Percentiles rank a stretch among this genome's conserved stretches.
Evolutionary conservation across 345 rosid species (phyloP).

Genomic region (Euclidium syriacum): DNA sequence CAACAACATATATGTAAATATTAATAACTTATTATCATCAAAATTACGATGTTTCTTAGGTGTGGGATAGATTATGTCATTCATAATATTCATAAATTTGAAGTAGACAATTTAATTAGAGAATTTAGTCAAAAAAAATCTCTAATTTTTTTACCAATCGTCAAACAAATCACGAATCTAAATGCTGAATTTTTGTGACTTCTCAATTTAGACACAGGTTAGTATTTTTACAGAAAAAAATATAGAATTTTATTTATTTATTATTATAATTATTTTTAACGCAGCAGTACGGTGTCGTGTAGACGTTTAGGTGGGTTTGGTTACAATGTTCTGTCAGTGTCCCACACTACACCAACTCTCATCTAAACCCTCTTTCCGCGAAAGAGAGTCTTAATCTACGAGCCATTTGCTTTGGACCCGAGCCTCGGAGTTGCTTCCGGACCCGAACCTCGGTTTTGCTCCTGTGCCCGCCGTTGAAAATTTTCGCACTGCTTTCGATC

Average conservation of each 20-base stretch:
- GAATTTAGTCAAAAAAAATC: no score
- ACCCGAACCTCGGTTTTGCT: slow-evolving; percentile 38
- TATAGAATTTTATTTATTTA: no score
- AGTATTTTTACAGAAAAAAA: not conserved
- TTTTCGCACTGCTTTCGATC: slow-evolving; percentile 42
- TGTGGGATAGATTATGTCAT: no score
- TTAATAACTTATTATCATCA: no score
- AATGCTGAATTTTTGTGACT: no score
- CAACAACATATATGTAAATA: no score
- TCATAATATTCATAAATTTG: no score
- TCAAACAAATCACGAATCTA: no score
- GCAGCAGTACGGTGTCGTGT: not conserved
- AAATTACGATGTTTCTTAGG: no score
- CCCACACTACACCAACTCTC: slow-evolving; percentile 17
- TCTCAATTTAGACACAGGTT: not conserved
- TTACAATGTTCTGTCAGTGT: slow-evolving; percentile 15
- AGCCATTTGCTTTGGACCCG: slow-evolving; percentile 23
- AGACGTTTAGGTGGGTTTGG: slow-evolving; percentile 23
- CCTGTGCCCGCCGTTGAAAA: slow-evolving; percentile 56
- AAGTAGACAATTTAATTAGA: no score
- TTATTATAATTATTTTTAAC: not conserved
- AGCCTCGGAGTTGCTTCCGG: slow-evolving; percentile 15
- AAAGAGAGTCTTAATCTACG: slow-evolving; percentile 11
- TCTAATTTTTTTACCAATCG: no score
- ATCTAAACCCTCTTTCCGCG: not conserved